A percentile compares a stretch with the other conserved stretches of the same genome.
These are phyloP conservation scores for Chamaecyparis obtusa DNA, from an alignment of 75 land plant genomes.

Conservation along the genomic window DNA sequence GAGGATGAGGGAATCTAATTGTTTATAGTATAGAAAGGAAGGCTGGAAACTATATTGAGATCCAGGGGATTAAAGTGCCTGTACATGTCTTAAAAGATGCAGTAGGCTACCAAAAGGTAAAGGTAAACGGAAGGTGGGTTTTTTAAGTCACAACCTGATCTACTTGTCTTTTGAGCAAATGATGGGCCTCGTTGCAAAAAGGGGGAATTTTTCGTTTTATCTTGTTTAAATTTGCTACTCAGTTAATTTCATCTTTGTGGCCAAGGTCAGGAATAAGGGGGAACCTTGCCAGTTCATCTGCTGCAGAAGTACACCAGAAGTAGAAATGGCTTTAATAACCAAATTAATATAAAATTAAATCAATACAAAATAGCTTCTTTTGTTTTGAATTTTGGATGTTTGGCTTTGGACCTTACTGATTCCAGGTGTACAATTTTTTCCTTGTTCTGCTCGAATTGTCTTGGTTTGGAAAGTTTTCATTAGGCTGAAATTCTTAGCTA, in stretches of 20 bases:
- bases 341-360: not conserved
- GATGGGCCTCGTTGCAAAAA: too few relatives aligned
- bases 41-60: not conserved
- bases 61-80: not conserved
- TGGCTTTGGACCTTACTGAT: not conserved
- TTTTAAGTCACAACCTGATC: not conserved
- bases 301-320: not conserved
- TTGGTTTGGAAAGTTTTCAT: not conserved
- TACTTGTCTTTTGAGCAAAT: not conserved
- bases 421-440: not conserved
- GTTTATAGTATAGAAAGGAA: not conserved
- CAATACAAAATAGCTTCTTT: not conserved
- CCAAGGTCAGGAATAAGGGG: not conserved
- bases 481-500: not conserved
- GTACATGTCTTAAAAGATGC: not conserved
- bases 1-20: not conserved
- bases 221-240: not conserved
- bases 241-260: not conserved
- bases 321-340: not conserved
- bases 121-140: not conserved
- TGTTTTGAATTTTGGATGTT: not conserved
- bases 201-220: not conserved
- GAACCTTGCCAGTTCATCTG: not conserved
- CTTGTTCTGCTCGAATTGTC: not conserved
- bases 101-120: not conserved